Percentiles rank a stretch among this genome's conserved stretches.
Evolutionary conservation across 352 stramenopile genomes (phyloP).

Genomic region (Phytophthora brassicae): DNA sequence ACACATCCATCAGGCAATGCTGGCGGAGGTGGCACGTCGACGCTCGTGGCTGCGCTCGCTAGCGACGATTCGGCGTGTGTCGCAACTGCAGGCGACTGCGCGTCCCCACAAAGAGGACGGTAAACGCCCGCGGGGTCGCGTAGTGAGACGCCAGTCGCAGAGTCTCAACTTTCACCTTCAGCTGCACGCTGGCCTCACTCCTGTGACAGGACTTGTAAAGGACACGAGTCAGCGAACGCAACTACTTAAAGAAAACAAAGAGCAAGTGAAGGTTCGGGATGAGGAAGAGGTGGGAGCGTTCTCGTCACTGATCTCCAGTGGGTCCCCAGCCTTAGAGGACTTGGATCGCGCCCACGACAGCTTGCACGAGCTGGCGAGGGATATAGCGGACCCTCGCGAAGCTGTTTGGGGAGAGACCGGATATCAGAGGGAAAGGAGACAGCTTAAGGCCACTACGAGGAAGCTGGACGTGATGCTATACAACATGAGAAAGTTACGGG

Average conservation of each 20-base stretch:
- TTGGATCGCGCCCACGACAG: constrained; percentile 18
- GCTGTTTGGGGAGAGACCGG: constrained; percentile 26
- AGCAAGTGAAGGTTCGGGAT: constrained; percentile 9
- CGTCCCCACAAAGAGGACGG: neutral
- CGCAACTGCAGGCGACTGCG: constrained; percentile 21
- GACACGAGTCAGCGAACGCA: constrained; percentile 1
- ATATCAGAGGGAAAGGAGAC: constrained; percentile 38
- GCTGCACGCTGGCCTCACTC: neutral
- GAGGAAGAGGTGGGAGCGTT: constrained; percentile 9
- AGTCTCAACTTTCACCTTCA: constrained; percentile 17
- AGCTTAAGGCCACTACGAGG: constrained; percentile 52
- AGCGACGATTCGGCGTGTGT: constrained; percentile 18
- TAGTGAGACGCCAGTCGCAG: neutral
- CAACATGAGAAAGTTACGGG: constrained; percentile 28
- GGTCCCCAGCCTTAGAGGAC: constrained; percentile 6
- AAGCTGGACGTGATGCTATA: constrained; percentile 54
- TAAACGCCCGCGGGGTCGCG: too few relatives aligned
- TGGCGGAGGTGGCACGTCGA: constrained; percentile 29
- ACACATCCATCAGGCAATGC: constrained; percentile 29
- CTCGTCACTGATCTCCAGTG: constrained; percentile 13
- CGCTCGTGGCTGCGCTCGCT: constrained; percentile 30
- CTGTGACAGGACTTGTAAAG: neutral
- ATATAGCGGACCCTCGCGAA: constrained; percentile 22
- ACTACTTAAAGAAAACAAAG: neutral
- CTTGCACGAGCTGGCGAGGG: constrained; percentile 23